Conservation (phyloP, 352 stramenopile species). For the Phytophthora sojae region DNA sequence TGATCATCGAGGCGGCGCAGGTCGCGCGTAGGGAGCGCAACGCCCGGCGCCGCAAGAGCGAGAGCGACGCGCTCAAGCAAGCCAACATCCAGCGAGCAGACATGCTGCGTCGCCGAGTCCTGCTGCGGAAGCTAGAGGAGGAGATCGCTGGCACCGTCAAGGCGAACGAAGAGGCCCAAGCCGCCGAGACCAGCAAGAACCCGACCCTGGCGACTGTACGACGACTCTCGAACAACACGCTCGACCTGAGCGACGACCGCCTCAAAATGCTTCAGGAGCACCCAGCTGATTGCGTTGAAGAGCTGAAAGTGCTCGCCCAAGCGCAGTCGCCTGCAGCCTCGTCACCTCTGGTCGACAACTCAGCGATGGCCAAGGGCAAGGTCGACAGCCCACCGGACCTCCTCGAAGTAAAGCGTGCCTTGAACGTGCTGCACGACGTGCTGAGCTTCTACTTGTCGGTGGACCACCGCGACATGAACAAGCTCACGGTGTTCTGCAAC, state of each 20-base stretch:
- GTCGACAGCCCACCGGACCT: slow-evolving; percentile 18
- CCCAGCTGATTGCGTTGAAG: slow-evolving; percentile 62
- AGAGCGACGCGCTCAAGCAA: slow-evolving; percentile 69
- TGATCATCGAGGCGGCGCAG: slow-evolving; percentile 20
- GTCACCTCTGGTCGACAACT: slow-evolving; percentile 11
- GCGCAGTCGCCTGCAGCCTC: slow-evolving; percentile 27
- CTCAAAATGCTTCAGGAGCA: slow-evolving; percentile 67
- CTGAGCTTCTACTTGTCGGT: slow-evolving; percentile 74
- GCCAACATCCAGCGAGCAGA: slow-evolving; percentile 62
- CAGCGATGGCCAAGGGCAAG: slow-evolving; percentile 19
- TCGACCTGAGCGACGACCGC: slow-evolving; percentile 54
- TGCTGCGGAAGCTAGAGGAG: slow-evolving; percentile 73
- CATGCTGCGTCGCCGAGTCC: slow-evolving; percentile 68
- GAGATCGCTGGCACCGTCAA: slow-evolving; percentile 79
- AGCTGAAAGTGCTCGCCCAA: slow-evolving; percentile 58
- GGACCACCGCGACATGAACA: slow-evolving; percentile 80
- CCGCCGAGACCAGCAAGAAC: slow-evolving; percentile 26
- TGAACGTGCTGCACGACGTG: slow-evolving; percentile 76
- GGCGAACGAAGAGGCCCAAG: slow-evolving; percentile 50
- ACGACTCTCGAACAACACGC: slow-evolving; percentile 36
- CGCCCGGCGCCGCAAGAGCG: slow-evolving; percentile 68
- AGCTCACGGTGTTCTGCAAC: slow-evolving; percentile 87
- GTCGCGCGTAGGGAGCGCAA: slow-evolving; percentile 39
- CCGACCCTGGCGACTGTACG: slow-evolving; percentile 11
- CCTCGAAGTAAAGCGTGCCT: slow-evolving; percentile 54